Base-by-base conservation (phyloP, 768 basidiomycete species). In the Mycena indigotica region DNA sequence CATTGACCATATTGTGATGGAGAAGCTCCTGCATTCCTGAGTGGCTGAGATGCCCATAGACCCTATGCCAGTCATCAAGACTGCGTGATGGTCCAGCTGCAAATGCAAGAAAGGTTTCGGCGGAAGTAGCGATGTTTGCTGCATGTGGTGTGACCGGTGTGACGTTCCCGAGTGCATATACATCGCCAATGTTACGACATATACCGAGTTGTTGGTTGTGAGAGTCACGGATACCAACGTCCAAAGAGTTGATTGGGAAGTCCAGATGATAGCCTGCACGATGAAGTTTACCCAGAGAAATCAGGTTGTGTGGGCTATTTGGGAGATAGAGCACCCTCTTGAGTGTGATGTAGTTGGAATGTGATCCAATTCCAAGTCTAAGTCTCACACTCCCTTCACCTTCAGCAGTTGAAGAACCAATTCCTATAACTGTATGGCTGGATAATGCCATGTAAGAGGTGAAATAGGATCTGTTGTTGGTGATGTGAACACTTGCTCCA, bases 401-500 rank as follows among this genome's bases (percentile, higher is more conserved):
- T 23, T 45, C 41, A 8, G 41, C 41, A 21, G 16, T 45, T 45
- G 10, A 8, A 15, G 41, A 10, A 21, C 41, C 41, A 21, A 45
- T 45, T 21, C 41, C 41, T 21, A 45, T 21, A 8, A 45, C 41
- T 10, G 41, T 21, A 21, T 45, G 41, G 41, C 50, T 40, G 2
- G 28, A 26, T 21, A 56, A 21, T 10, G 55, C 39, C 5, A 50
- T 28, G 17, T 56, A 56, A 17, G 55, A 50, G 49, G 26, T 10
- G 28, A 56, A 56, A 41, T 50, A 19, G 4, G 49, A 26, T 40
- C 26, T 50, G 21, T 56, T 56, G 32, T 56, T 56, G 12, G 49
- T 51, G 28, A 56, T 56, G 23, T 56, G 55, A 28, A 50, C 38
- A 44, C 55, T 56, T 8, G 55, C 55, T 2, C 32, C 55, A 40